A percentile compares a stretch with the other conserved stretches of the same genome.
Evolutionary conservation across 2,329 filamentous ascomycete species (phyloP).

Genomic region (Cladophialophora psammophila): DNA sequence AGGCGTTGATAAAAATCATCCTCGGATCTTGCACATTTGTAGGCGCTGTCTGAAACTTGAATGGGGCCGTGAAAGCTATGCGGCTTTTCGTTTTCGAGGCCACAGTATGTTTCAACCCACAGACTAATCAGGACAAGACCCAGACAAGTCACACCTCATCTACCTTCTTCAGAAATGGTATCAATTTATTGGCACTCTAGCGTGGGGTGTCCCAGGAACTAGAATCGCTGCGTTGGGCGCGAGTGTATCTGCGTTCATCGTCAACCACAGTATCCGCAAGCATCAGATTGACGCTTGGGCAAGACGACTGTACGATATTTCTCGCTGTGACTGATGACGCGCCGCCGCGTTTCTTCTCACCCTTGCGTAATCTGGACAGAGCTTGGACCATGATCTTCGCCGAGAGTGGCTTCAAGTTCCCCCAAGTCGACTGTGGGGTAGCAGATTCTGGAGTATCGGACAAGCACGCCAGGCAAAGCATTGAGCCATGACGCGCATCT

Average conservation of each 20-base stretch:
- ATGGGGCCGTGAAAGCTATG: neutral
- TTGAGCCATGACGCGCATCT: neutral
- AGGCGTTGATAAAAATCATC: neutral
- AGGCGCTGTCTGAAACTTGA: neutral
- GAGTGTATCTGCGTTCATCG: neutral
- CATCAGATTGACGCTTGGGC: neutral
- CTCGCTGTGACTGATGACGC: neutral
- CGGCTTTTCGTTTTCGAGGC: neutral
- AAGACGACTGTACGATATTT: too few relatives aligned
- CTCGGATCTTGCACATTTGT: slow-evolving; percentile 4
- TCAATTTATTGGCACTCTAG: slow-evolving; percentile 1
- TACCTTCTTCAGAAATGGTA: slow-evolving; percentile 3
- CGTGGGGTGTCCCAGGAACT: slow-evolving; percentile 2
- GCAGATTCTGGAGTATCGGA: neutral
- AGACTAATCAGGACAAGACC: neutral
- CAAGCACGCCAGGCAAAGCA: neutral
- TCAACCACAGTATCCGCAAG: neutral
- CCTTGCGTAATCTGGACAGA: neutral
- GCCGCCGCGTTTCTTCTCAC: neutral
- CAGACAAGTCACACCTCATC: neutral
- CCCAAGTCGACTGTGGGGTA: neutral
- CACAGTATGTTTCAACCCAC: neutral
- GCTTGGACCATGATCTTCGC: neutral
- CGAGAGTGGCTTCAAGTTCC: neutral
- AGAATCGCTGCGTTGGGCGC: slow-evolving; percentile 3